A percentile compares a stretch with the other conserved stretches of the same genome.
Evolutionary conservation across 2,329 filamentous ascomycete genomes (phyloP).

Genomic region (Ceratocystis destructans): DNA sequence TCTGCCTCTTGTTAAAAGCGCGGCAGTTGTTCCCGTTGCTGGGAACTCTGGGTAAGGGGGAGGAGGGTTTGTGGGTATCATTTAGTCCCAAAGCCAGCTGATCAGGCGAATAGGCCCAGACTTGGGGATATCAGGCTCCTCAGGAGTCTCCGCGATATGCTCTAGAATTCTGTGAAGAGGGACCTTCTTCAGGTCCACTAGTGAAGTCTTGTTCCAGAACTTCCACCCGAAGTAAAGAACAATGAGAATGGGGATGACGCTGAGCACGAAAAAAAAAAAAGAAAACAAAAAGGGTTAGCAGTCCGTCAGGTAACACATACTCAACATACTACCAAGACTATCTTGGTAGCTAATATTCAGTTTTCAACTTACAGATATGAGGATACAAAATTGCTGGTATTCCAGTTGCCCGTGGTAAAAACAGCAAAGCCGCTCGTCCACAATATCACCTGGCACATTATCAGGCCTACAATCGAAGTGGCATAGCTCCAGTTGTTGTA

Average conservation of each 20-base stretch:
- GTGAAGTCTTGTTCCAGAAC: constrained; percentile 46
- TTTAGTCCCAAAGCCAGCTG: constrained; percentile 18
- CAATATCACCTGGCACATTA: constrained; percentile 49
- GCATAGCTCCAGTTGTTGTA: constrained; percentile 47
- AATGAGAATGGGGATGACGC: constrained; percentile 46
- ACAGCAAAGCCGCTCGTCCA: constrained; percentile 55
- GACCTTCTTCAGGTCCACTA: constrained; percentile 37
- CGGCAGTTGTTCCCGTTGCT: not conserved
- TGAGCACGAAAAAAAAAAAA: constrained; percentile 23
- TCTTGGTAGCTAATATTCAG: constrained; percentile 10
- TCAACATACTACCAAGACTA: not conserved
- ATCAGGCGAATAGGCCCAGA: constrained; percentile 12
- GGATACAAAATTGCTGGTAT: constrained; percentile 43
- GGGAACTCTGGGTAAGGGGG: not conserved
- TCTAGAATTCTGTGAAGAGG: constrained; percentile 39
- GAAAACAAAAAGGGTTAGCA: constrained; percentile 8
- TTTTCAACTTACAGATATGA: constrained; percentile 42
- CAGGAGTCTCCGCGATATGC: constrained; percentile 24
- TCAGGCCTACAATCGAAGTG: constrained; percentile 45
- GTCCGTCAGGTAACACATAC: not conserved
- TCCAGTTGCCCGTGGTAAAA: constrained; percentile 47
- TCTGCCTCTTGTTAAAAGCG: constrained; percentile 14
- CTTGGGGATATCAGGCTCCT: constrained; percentile 6
- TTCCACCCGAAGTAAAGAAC: constrained; percentile 50
- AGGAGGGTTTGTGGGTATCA: not conserved